These are phyloP conservation scores for Elsinoe ampelina DNA, from an alignment of 2,329 filamentous ascomycete species.

Conservation along the genomic window DNA sequence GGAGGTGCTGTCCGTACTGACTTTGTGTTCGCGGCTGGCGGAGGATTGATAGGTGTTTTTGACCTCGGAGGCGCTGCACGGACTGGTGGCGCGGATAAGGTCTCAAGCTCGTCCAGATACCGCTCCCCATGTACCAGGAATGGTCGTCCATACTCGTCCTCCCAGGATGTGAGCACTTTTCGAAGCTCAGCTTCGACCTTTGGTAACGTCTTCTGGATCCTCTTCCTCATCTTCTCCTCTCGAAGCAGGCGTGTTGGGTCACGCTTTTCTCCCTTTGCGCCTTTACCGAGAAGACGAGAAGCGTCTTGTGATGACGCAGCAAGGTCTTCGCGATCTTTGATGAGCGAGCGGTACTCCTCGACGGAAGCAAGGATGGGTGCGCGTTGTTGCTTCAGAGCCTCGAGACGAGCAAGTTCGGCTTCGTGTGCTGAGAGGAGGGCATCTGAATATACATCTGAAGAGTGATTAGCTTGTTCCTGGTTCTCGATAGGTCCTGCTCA, in stretches of 20 bases:
- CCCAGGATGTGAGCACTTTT: slow-evolving; percentile 75
- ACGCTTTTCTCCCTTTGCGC: slow-evolving; percentile 85
- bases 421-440: slow-evolving; percentile 92
- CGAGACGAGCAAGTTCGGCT: slow-evolving; percentile 73
- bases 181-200: slow-evolving; percentile 80
- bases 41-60: slow-evolving; percentile 54
- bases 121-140: slow-evolving; percentile 89
- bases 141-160: slow-evolving; percentile 85
- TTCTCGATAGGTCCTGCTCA: slow-evolving; percentile 16
- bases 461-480: background rate
- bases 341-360: slow-evolving; percentile 70
- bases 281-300: slow-evolving; percentile 81
- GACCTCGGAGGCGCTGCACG: slow-evolving; percentile 52
- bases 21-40: slow-evolving; percentile 18
- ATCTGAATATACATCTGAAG: slow-evolving; percentile 79
- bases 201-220: slow-evolving; percentile 89
- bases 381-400: slow-evolving; percentile 76
- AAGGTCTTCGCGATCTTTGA: slow-evolving; percentile 79
- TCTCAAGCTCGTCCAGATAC: slow-evolving; percentile 76
- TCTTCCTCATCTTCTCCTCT: slow-evolving; percentile 98
- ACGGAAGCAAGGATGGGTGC: slow-evolving; percentile 73
- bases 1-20: slow-evolving; percentile 26
- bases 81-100: slow-evolving; percentile 39
- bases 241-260: slow-evolving; percentile 88
- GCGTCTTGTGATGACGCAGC: slow-evolving; percentile 89